Conservation (phyloP, 768 basidiomycete genomes). For the Atractiella rhizophila region DNA sequence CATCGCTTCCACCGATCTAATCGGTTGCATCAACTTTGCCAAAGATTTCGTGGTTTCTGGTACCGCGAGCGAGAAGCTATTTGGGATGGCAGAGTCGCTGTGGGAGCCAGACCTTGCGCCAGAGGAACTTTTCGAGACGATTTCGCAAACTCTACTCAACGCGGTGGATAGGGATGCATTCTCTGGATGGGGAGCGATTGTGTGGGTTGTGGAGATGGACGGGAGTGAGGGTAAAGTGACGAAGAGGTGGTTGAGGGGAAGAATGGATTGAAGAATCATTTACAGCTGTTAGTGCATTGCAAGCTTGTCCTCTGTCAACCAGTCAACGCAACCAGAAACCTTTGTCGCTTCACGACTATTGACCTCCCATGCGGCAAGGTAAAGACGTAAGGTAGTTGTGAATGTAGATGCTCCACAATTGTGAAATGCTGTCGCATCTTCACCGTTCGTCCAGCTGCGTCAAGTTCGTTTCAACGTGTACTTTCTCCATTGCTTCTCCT, state of each 20-base stretch:
- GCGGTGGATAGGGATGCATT: slow-evolving; percentile 87
- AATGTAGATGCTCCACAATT: too few species aligned
- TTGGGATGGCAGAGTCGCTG: slow-evolving; percentile 87
- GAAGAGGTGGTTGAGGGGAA: slow-evolving; percentile 61
- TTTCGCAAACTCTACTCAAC: slow-evolving; percentile 82
- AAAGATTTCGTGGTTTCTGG: slow-evolving; percentile 94
- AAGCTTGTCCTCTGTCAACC: too few species aligned
- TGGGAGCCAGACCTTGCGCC: slow-evolving; percentile 95
- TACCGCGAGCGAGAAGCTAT: slow-evolving; percentile 71
- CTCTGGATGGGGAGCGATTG: slow-evolving; percentile 88
- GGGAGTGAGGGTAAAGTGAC: slow-evolving; percentile 30
- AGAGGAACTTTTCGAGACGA: slow-evolving; percentile 94
- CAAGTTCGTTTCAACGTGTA: too few species aligned
- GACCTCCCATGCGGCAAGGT: too few species aligned
- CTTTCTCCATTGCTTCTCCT: too few species aligned
- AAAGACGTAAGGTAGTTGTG: too few species aligned
- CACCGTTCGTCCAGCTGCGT: too few species aligned
- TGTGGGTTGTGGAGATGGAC: slow-evolving; percentile 44
- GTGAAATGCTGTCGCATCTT: too few species aligned
- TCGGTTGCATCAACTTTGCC: slow-evolving; percentile 75
- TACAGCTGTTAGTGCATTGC: too few species aligned
- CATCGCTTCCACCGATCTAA: slow-evolving; percentile 82
- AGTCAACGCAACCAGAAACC: too few species aligned
- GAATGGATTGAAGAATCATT: too few species aligned
- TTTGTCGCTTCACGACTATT: too few species aligned